Evolutionary conservation across 2,329 filamentous ascomycete species (phyloP).

Genomic region (Scytalidium sp.): DNA sequence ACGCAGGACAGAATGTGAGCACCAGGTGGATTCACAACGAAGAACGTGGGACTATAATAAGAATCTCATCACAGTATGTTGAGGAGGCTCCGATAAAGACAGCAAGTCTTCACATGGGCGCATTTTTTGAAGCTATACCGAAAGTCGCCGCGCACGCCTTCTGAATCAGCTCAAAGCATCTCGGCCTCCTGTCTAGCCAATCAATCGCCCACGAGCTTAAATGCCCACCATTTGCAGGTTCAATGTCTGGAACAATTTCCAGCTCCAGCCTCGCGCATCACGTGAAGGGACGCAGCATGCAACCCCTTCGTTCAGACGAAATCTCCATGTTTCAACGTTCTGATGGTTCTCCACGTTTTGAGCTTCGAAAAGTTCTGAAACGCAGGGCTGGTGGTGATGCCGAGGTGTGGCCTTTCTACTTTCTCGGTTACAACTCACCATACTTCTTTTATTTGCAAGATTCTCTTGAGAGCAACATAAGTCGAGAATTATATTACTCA

Average conservation of each 20-base stretch:
- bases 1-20: not conserved
- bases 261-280: not conserved
- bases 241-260: not conserved
- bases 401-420: too few species aligned
- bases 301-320: not conserved
- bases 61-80: not conserved
- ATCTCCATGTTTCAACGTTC: too few species aligned
- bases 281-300: not conserved
- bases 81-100: not conserved
- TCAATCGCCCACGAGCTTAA: not conserved
- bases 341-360: too few species aligned
- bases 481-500: too few species aligned
- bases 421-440: too few species aligned
- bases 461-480: too few species aligned
- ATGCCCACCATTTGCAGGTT: not conserved
- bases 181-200: not conserved
- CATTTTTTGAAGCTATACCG: not conserved
- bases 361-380: too few species aligned
- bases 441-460: too few species aligned
- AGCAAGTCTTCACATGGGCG: not conserved
- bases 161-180: too few species aligned
- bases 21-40: not conserved
- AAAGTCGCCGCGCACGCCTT: not conserved
- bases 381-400: too few species aligned
- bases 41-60: not conserved